Percentiles rank a stretch among this genome's conserved stretches.
phyloP scores from a whole-genome alignment of 2,329 filamentous ascomycete genomes.

The Ophiostoma sp. region DNA sequence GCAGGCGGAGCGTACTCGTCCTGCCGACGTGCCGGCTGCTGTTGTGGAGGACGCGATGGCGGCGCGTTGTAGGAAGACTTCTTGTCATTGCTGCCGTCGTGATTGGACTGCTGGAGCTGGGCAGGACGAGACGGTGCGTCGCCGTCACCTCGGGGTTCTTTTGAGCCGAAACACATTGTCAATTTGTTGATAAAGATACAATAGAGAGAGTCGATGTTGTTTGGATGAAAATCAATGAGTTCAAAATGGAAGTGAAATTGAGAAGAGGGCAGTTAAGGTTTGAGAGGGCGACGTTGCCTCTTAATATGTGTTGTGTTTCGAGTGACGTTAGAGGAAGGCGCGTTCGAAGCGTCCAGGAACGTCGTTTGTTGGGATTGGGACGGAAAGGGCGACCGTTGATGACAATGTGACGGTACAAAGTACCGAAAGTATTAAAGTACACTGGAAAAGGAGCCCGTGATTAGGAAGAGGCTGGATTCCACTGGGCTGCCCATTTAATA shows the following conservation, averaged over 20 bases:
- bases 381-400: background rate
- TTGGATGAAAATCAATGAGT: background rate
- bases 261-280: background rate
- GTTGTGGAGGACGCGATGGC: slow-evolving; percentile 12
- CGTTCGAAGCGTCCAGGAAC: background rate
- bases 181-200: background rate
- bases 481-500: background rate
- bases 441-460: background rate
- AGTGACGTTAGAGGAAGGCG: background rate
- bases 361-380: background rate
- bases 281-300: no score
- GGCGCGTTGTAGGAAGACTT: background rate
- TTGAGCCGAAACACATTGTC: slow-evolving; percentile 32
- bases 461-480: background rate
- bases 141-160: slow-evolving; percentile 11
- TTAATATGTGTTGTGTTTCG: background rate
- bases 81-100: background rate
- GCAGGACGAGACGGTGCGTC: slow-evolving; percentile 12
- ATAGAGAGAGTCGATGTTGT: background rate
- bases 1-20: slow-evolving; percentile 29
- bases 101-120: background rate
- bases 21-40: background rate
- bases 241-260: background rate
- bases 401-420: background rate
- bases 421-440: background rate